These are phyloP conservation scores for Coemansia sp. DNA, from an alignment of 192 early-diverging fungal species.

Conservation along the genomic window DNA sequence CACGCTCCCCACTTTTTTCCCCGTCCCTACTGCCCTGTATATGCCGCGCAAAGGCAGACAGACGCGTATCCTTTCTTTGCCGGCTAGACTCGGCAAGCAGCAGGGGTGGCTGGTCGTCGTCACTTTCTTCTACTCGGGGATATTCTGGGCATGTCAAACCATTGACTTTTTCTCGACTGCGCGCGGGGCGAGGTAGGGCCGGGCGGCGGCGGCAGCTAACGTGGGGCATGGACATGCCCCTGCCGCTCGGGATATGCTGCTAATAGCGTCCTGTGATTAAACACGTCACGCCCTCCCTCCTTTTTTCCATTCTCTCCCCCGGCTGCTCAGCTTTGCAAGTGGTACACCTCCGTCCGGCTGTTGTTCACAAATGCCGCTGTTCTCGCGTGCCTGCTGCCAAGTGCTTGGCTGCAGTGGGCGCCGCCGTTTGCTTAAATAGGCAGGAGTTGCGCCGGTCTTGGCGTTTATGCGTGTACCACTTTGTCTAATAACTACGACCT, in stretches of 20 bases:
- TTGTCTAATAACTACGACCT: background rate
- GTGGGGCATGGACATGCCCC: no score
- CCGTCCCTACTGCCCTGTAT: constrained; percentile 2
- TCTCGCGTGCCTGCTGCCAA: no score
- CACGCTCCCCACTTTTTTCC: background rate
- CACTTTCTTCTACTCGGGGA: background rate
- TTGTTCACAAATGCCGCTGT: no score
- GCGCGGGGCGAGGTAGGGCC: background rate
- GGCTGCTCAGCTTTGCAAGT: no score
- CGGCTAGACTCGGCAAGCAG: background rate
- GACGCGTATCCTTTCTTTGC: background rate
- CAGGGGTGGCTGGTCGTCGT: background rate
- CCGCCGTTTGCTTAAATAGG: no score
- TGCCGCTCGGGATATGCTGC: background rate
- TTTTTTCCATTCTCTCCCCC: no score
- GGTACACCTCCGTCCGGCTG: no score
- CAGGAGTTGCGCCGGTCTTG: background rate
- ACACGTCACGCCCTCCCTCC: no score
- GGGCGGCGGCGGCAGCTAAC: background rate
- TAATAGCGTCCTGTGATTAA: background rate
- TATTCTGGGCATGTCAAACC: background rate
- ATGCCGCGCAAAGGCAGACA: background rate
- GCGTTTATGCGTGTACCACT: background rate
- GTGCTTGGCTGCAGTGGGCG: no score
- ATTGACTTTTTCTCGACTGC: constrained; percentile 2